phyloP scores from a whole-genome alignment of 2,329 filamentous ascomycete genomes.

The Iodosphaeria phyllophila region DNA sequence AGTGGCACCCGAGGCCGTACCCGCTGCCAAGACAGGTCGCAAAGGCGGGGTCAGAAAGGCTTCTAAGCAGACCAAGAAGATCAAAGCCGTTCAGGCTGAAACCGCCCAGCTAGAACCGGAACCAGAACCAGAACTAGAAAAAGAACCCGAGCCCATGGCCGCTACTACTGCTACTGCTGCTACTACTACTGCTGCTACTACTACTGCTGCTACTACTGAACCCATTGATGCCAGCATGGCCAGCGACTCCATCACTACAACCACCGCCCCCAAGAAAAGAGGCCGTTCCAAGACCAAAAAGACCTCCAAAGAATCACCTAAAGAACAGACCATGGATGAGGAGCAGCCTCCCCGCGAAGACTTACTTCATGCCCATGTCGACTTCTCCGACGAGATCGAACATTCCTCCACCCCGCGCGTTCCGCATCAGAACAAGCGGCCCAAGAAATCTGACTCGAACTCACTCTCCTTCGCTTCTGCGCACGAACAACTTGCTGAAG shows the following conservation, averaged over 20 bases:
- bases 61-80: conserved; percentile 30
- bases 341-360: background rate
- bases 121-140: conserved; percentile 7
- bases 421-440: too few species aligned
- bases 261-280: conserved; percentile 13
- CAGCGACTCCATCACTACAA: conserved; percentile 11
- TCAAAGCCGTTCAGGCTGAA: conserved; percentile 20
- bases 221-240: conserved; percentile 20
- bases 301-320: background rate
- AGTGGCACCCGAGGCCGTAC: conserved; percentile 19
- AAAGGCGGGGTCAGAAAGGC: conserved; percentile 30
- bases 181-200: conserved; percentile 5
- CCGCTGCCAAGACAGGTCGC: conserved; percentile 33
- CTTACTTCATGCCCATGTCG: conserved; percentile 2
- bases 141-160: conserved; percentile 6
- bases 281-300: conserved; percentile 15
- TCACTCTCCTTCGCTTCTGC: too few species aligned
- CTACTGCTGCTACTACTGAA: conserved; percentile 8
- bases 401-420: background rate
- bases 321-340: background rate
- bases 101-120: conserved; percentile 10
- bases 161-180: conserved; percentile 3
- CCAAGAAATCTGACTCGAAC: too few species aligned
- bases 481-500: too few species aligned
- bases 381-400: conserved; percentile 6